These are phyloP conservation scores for Exophiala sideris DNA, from an alignment of 2,329 filamentous ascomycete species.

Conservation along the genomic window DNA sequence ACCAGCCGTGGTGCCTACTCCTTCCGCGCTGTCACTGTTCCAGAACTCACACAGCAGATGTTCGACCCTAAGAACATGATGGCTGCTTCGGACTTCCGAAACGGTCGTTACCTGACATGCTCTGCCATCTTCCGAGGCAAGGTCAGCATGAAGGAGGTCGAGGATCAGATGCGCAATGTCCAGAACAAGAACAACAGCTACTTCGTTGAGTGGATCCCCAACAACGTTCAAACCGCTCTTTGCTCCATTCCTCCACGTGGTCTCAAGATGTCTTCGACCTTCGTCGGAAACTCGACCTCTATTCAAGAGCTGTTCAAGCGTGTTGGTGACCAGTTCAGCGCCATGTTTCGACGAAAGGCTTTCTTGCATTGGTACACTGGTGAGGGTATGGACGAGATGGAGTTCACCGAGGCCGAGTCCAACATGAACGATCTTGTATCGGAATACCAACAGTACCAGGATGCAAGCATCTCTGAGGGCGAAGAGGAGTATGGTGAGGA, in stretches of 20 bases:
- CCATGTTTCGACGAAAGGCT: slow-evolving; percentile 99
- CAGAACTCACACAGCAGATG: slow-evolving; percentile 99
- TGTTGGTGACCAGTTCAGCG: slow-evolving; percentile 98
- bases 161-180: slow-evolving; percentile 99
- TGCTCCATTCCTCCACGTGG: slow-evolving; percentile 98
- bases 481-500: slow-evolving; percentile 73
- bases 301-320: slow-evolving; percentile 99
- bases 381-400: slow-evolving; percentile 99
- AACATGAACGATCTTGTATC: slow-evolving; percentile 99
- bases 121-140: slow-evolving; percentile 99
- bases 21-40: slow-evolving; percentile 96
- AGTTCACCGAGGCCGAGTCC: slow-evolving; percentile 99
- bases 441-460: slow-evolving; percentile 99
- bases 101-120: slow-evolving; percentile 99
- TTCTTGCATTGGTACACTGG: slow-evolving; percentile 99
- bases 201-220: slow-evolving; percentile 99
- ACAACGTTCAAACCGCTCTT: slow-evolving; percentile 99
- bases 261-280: slow-evolving; percentile 98
- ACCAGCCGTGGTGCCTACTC: slow-evolving; percentile 88
- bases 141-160: slow-evolving; percentile 99
- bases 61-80: slow-evolving; percentile 99
- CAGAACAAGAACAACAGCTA: slow-evolving; percentile 99
- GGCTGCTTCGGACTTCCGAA: slow-evolving; percentile 99
- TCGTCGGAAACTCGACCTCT: slow-evolving; percentile 98
- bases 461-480: slow-evolving; percentile 93